Evolutionary conservation across 805 yeast species (phyloP).

Genomic region (Lipomyces oligophaga): DNA sequence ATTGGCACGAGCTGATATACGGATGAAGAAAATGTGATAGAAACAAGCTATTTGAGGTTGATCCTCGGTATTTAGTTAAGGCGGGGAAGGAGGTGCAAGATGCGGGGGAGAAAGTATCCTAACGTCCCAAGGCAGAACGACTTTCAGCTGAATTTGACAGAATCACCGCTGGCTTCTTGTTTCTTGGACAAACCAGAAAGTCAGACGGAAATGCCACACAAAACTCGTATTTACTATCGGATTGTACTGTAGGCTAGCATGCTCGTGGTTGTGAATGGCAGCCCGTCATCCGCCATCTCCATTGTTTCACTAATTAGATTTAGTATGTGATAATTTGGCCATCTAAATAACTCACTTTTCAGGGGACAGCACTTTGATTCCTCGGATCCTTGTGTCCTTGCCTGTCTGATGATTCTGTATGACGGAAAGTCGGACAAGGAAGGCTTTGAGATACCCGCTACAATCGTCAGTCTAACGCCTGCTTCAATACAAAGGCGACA

Average conservation of each 20-base stretch:
- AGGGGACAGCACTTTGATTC: slow-evolving; percentile 58
- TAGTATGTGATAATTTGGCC: not conserved
- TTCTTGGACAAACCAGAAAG: no score
- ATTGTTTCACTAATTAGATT: not conserved
- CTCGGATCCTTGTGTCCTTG: slow-evolving; percentile 86
- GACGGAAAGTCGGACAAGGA: slow-evolving; percentile 58
- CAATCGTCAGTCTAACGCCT: not conserved
- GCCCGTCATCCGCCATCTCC: slow-evolving; percentile 25
- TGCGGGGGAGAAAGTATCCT: no score
- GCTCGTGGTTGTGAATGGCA: slow-evolving; percentile 34
- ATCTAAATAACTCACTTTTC: slow-evolving; percentile 7
- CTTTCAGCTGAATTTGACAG: no score
- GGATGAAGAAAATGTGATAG: no score
- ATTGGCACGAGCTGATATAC: no score
- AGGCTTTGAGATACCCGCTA: slow-evolving; percentile 58
- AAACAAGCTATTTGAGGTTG: no score
- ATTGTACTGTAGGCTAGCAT: slow-evolving; percentile 34
- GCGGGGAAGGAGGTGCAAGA: no score
- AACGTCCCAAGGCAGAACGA: no score
- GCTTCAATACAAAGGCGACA: slow-evolving; percentile 4
- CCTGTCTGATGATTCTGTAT: slow-evolving; percentile 89
- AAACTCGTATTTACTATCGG: no score
- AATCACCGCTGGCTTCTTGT: no score
- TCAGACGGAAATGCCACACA: no score
- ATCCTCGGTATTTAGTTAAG: no score